Evolutionary conservation across 140 eudicot genomes (phyloP), one percentile per base, ranked within the genome.

Genomic region (Anethum foeniculum): DNA sequence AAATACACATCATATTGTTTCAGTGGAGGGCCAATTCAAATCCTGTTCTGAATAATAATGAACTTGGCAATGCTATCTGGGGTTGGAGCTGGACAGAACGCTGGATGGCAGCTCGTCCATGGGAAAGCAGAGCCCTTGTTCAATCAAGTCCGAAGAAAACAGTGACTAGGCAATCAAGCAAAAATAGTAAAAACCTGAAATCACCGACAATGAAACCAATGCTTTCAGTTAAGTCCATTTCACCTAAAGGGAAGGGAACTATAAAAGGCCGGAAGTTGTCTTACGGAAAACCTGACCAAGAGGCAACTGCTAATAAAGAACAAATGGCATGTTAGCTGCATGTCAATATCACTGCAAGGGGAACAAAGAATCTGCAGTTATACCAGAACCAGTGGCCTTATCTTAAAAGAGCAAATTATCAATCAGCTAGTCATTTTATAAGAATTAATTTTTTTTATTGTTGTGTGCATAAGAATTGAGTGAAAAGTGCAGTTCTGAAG

Each of bases 31-130:
- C 96, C 23, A 90, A 79, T 79, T 84, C 88, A 23, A 84, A 84
- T 65, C 79, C 82, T 68, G 91, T 89, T 51, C 30, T 80, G 41
- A 78, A 74, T 72, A 87, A 86, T 84, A 71, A 83, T 14, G 87
- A 87, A 64, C 82, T 90, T 13, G 89, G 91, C 46, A 85, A 92
- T 34, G 87, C 90, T 44, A 85, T 91, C 69, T 95, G 99, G 99
- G 99, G 97, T 25, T 95, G 99, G 99, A 95, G 97, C 86, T 93
- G 97, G 98, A 95, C 84, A 88, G 99, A 93, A 72, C 90, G 98
- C 46, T 96, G 98, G 99, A 84, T 96, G 58, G 97, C 94, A 83
- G 97, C 97, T 84, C 90, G 91, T 2, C 98, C 98, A 60, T 96
- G 98, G 98, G 98, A 96, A 85, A 90, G 82, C 80, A 91, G 94